phyloP scores from a whole-genome alignment of 2,329 filamentous ascomycete species.

The Furcasterigmium sp. region DNA sequence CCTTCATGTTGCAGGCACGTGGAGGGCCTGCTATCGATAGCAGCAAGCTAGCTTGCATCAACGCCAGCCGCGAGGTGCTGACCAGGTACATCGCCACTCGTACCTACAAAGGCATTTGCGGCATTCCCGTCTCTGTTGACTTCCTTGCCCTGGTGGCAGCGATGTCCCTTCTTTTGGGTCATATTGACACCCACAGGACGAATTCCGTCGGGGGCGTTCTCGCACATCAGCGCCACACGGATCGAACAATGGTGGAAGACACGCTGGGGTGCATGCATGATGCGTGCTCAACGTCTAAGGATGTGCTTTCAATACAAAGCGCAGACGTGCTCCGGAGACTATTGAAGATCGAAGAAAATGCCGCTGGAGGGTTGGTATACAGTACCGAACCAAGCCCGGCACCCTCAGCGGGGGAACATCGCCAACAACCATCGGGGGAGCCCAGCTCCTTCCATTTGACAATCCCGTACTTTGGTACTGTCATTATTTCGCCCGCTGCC shows the following conservation, averaged over 20 bases:
- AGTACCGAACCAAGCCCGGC: not conserved
- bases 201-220: conserved; percentile 11
- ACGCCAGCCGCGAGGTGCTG: conserved; percentile 31
- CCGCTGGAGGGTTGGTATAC: conserved; percentile 11
- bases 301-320: conserved; percentile 22
- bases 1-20: conserved; percentile 25
- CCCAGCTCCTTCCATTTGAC: conserved; percentile 5
- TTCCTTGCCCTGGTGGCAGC: conserved; percentile 30
- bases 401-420: too few relatives aligned
- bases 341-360: conserved; percentile 25
- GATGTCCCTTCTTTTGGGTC: conserved; percentile 29
- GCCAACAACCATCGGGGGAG: too few relatives aligned
- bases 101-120: conserved; percentile 15
- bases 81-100: conserved; percentile 27
- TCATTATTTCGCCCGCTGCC: conserved; percentile 23
- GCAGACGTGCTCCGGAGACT: conserved; percentile 22
- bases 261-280: conserved; percentile 26
- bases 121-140: conserved; percentile 24
- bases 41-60: conserved; percentile 28
- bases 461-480: conserved; percentile 22
- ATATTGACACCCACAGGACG: conserved; percentile 23
- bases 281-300: conserved; percentile 19
- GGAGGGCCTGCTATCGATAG: conserved; percentile 18
- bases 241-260: conserved; percentile 33
- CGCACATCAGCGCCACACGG: conserved; percentile 29